Base-by-base conservation (phyloP, 2,329 filamentous ascomycete species). In the Trichoderma lentiforme region DNA sequence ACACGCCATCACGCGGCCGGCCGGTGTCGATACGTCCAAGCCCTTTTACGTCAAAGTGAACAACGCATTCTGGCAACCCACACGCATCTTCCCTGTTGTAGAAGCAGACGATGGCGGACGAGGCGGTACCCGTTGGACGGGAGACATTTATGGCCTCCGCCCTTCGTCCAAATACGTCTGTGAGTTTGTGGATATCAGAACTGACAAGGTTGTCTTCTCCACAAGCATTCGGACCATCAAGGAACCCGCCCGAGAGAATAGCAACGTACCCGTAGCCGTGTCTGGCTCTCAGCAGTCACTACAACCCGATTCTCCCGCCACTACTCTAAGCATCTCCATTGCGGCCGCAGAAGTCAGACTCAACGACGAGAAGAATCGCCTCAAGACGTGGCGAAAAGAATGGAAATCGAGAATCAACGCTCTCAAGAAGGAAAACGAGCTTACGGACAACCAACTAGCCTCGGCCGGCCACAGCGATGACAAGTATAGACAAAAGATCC, bases 31-130 rank as follows among this genome's bases (percentile, higher is more conserved):
- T 79, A 86, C 85, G 73, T 86, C 88, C 39, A 94, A 93, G 79
- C 93, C 92, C 6, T 94, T 95, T 78, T 94, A 90, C 79, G 91
- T 95, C 70, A 87, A 90, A 74, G 88, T 95, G 75, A 95, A 95
- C 80, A 91, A 93, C 65, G 92, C 92, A 11, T 87, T 90, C 73
- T 95, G 93, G 93, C 92, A 92, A 78, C 92, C 92, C 1, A 93
- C 91, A 12, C 87, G 91, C 75, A 94, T 95, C 77, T 87, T 87
- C 72, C 83, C 86, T 34, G 82, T 87, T 43, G 76, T 81, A 26
- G 78, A 81, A 60, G 73, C 74, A 18, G 75, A 80, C 7, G 79
- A 79, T 47, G 76, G 78, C 5, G 74, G 81, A 57, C 79, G 81
- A 26, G 76, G 77, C n/a, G 84, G 84, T 21, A 86, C 86, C 60